Conservation (phyloP, 164 flowering plant genomes). For the Euptelea pleiosperma region DNA sequence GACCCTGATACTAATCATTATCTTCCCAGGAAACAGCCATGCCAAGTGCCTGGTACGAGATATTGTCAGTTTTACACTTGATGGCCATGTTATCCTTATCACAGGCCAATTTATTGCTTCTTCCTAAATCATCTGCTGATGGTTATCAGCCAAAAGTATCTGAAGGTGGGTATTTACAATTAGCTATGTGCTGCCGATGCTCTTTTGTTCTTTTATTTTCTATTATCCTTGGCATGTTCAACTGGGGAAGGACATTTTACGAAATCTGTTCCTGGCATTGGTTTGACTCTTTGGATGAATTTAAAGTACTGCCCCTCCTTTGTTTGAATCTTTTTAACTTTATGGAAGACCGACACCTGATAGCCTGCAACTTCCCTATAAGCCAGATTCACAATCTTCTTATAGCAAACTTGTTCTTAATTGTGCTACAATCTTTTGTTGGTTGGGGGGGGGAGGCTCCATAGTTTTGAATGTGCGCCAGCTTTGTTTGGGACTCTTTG, state of each 20-base stretch:
- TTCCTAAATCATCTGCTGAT: conserved; percentile 69
- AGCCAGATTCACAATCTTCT: no score
- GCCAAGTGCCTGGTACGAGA: conserved; percentile 82
- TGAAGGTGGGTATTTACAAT: conserved; percentile 50
- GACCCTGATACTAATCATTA: conserved; percentile 10
- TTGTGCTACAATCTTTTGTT: no score
- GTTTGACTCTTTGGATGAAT: not conserved
- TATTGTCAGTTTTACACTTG: conserved; percentile 76
- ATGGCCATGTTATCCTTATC: conserved; percentile 76
- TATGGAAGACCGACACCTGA: no score
- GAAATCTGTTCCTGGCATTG: not conserved
- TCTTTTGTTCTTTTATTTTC: not conserved
- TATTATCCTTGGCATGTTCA: not conserved
- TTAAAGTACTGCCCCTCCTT: not conserved
- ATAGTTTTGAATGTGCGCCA: no score
- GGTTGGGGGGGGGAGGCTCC: no score
- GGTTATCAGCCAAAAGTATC: conserved; percentile 80
- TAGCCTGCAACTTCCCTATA: no score
- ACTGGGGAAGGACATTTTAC: not conserved
- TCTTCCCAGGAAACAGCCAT: conserved; percentile 69
- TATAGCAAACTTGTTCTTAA: no score
- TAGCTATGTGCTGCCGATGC: not conserved
- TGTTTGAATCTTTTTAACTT: not conserved
- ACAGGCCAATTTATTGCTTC: conserved; percentile 75
- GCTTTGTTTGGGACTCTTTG: no score